These are phyloP conservation scores for Phytophthora multivora DNA, from an alignment of 352 stramenopile genomes.

Conservation along the genomic window DNA sequence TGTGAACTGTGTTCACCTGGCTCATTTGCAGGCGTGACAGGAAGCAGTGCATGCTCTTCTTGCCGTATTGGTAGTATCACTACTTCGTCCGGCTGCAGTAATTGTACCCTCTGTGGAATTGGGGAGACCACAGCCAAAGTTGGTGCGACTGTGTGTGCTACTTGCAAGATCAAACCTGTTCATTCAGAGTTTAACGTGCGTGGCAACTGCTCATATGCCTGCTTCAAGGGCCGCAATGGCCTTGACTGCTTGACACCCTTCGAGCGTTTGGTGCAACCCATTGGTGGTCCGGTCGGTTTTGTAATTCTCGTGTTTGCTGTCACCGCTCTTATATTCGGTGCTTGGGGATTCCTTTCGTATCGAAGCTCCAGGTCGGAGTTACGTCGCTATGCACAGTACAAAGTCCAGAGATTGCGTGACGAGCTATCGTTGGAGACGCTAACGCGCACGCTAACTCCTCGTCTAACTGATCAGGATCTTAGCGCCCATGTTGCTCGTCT, in stretches of 20 bases:
- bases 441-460: conserved; percentile 71
- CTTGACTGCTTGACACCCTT: conserved; percentile 86
- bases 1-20: conserved; percentile 67
- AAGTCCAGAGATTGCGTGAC: conserved; percentile 71
- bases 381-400: conserved; percentile 73
- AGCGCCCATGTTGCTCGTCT: conserved; percentile 69
- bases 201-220: conserved; percentile 84
- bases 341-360: conserved; percentile 77
- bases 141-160: conserved; percentile 51
- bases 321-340: conserved; percentile 56
- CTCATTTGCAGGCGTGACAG: conserved; percentile 48
- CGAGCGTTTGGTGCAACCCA: conserved; percentile 79
- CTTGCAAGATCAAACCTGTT: conserved; percentile 64
- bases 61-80: conserved; percentile 73
- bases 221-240: conserved; percentile 76
- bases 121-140: conserved; percentile 67
- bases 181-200: conserved; percentile 79
- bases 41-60: conserved; percentile 49
- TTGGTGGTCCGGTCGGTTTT: conserved; percentile 79
- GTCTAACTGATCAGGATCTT: conserved; percentile 81
- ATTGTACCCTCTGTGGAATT: conserved; percentile 78
- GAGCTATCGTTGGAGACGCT: conserved; percentile 74
- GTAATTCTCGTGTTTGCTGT: conserved; percentile 68
- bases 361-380: conserved; percentile 48
- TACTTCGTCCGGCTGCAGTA: conserved; percentile 45